A percentile compares a stretch with the other conserved stretches of the same genome.
Conservation (phyloP, 805 yeast genomes). For the Yarrowia sp. region DNA sequence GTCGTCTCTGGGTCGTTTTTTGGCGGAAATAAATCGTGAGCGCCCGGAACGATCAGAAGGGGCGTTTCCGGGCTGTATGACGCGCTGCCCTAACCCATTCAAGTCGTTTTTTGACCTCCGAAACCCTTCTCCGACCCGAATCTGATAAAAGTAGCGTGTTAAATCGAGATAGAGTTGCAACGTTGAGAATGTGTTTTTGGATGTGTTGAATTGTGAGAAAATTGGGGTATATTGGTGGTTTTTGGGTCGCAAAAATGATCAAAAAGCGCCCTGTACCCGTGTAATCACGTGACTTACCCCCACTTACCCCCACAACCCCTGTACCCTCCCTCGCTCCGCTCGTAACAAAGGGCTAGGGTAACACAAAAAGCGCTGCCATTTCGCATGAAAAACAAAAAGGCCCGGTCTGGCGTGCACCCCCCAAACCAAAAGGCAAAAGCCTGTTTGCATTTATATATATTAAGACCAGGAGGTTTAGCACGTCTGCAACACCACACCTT, state of each 20-base stretch:
- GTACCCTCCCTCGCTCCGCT: not conserved
- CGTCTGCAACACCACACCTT: not conserved
- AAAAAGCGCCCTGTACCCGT: not conserved
- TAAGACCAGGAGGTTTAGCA: not conserved
- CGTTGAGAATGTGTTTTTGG: not conserved
- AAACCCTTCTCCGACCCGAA: not conserved
- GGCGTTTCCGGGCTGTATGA: too few relatives aligned
- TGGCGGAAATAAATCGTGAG: too few relatives aligned
- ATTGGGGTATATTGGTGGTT: not conserved
- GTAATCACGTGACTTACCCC: not conserved
- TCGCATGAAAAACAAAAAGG: not conserved
- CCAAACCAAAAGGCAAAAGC: conserved; percentile 8
- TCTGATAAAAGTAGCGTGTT: conserved; percentile 16
- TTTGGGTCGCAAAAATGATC: not conserved
- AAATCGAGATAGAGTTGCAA: conserved; percentile 4
- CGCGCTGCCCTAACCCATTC: not conserved
- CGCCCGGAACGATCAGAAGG: too few relatives aligned
- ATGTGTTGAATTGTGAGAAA: too few relatives aligned
- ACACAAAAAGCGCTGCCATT: not conserved
- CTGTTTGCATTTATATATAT: not conserved
- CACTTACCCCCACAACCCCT: not conserved
- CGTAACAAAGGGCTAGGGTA: conserved; percentile 2
- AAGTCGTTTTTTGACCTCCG: not conserved
- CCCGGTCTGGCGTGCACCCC: not conserved
- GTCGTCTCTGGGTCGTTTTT: not conserved